These are phyloP conservation scores for Blastomyces silverae DNA, from an alignment of 2,329 filamentous ascomycete genomes.

Conservation along the genomic window DNA sequence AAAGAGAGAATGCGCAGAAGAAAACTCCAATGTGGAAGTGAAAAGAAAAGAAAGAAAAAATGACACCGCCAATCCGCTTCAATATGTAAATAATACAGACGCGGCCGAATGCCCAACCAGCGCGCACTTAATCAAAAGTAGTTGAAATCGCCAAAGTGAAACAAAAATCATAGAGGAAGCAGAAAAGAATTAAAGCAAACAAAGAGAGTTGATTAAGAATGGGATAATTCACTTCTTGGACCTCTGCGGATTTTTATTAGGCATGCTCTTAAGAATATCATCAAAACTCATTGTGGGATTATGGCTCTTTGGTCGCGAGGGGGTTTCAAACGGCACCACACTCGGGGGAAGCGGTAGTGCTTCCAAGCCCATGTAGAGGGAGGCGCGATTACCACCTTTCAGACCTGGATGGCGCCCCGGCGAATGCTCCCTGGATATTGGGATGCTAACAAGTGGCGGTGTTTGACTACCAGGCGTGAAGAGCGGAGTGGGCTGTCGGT, in stretches of 20 bases:
- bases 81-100: slow-evolving; percentile 4
- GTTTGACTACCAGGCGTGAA: slow-evolving; percentile 26
- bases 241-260: slow-evolving; percentile 30
- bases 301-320: slow-evolving; percentile 35
- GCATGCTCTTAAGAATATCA: slow-evolving; percentile 41
- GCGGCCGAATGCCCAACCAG: background rate
- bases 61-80: background rate
- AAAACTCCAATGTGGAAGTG: background rate
- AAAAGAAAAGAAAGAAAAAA: background rate
- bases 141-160: background rate
- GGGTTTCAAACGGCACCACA: slow-evolving; percentile 38
- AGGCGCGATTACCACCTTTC: slow-evolving; percentile 37
- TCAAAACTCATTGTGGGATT: slow-evolving; percentile 47
- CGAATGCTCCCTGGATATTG: slow-evolving; percentile 29
- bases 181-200: background rate
- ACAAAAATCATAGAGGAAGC: background rate
- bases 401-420: slow-evolving; percentile 25
- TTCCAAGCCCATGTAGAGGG: slow-evolving; percentile 42
- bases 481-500: slow-evolving; percentile 30
- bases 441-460: slow-evolving; percentile 33
- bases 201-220: background rate
- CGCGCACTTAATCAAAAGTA: background rate
- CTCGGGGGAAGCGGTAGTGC: slow-evolving; percentile 40
- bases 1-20: background rate
- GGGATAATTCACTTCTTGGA: slow-evolving; percentile 22